Percentiles rank a stretch among this genome's conserved stretches.
phyloP scores from a whole-genome alignment of 805 yeast species.

The Schizosaccharomyces osmophilus region DNA sequence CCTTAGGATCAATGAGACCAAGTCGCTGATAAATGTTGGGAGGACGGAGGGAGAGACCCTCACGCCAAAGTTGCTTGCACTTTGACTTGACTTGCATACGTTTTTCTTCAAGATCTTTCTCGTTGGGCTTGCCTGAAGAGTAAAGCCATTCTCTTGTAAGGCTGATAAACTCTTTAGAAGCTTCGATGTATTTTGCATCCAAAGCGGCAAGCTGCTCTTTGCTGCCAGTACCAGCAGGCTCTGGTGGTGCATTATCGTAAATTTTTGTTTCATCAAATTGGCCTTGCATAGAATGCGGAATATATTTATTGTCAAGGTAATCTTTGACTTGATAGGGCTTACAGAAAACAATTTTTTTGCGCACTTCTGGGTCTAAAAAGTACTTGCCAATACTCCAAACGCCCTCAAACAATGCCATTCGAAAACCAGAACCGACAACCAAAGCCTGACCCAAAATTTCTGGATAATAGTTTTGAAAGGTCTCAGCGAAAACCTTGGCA shows the following conservation, averaged over 20 bases:
- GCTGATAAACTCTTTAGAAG: not conserved
- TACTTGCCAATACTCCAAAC: not conserved
- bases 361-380: not conserved
- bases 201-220: not conserved
- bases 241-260: not conserved
- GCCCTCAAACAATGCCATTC: conserved; percentile 1
- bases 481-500: not conserved
- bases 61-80: not conserved
- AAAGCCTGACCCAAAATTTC: conserved; percentile 1
- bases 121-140: not conserved
- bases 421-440: not conserved
- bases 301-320: not conserved
- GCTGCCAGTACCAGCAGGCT: not conserved
- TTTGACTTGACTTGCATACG: not conserved
- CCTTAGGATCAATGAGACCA: not conserved
- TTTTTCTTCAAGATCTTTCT: not conserved
- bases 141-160: not conserved
- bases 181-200: not conserved
- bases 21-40: conserved; percentile 1
- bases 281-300: not conserved
- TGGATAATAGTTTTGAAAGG: conserved; percentile 1
- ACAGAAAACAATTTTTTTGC: not conserved
- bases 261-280: not conserved
- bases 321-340: not conserved
- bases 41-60: not conserved